phyloP scores from a whole-genome alignment of 164 flowering plant genomes.

The Piper betle region DNA sequence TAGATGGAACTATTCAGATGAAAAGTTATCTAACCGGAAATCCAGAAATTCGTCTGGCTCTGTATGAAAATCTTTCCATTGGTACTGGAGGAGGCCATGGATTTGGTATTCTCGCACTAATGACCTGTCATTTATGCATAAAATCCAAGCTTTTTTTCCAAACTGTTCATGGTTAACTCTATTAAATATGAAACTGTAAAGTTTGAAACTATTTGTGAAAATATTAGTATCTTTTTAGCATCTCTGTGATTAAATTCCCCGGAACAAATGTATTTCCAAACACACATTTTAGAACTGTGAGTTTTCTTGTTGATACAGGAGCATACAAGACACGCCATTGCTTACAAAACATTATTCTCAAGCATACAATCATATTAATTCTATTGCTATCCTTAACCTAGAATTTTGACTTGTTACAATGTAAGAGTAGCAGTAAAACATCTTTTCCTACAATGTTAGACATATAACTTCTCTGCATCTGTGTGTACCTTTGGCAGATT shows the following conservation, averaged over 20 bases:
- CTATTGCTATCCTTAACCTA: neutral
- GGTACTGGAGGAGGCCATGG: constrained; percentile 62
- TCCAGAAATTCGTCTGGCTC: constrained; percentile 88
- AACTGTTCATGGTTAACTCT: neutral
- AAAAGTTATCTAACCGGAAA: constrained; percentile 93
- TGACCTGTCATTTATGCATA: no score
- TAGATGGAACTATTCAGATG: constrained; percentile 98
- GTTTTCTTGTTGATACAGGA: no score
- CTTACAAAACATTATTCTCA: no score
- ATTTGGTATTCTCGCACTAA: constrained; percentile 37
- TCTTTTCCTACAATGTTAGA: neutral
- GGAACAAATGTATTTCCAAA: neutral
- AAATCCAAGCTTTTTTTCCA: neutral
- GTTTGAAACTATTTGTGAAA: neutral
- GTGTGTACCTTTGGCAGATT: constrained; percentile 31
- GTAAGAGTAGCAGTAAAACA: neutral
- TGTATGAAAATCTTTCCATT: constrained; percentile 74
- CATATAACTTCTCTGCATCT: neutral
- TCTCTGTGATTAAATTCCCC: neutral
- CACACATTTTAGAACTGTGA: no score
- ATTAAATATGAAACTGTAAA: no score
- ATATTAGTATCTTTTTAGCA: neutral
- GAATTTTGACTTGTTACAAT: no score
- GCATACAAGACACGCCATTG: no score
- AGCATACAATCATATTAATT: no score